These are phyloP conservation scores for Clavaria fumosa DNA, from an alignment of 768 basidiomycete genomes.

Conservation along the genomic window DNA sequence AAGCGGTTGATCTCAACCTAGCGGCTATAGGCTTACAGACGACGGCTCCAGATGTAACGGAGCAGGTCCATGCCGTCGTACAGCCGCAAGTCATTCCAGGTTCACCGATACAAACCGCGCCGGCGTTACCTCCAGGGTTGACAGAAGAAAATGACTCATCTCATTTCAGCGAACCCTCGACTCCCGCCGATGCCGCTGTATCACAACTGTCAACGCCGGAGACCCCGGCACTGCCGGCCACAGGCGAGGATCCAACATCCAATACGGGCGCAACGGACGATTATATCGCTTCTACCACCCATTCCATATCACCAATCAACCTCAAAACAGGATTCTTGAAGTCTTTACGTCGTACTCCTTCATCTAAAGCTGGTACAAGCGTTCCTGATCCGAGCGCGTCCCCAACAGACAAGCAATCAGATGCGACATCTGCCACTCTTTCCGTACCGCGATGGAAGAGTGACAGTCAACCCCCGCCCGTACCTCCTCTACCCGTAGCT, in stretches of 20 bases:
- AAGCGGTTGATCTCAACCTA: slow-evolving; percentile 76
- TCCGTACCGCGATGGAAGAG: slow-evolving; percentile 11
- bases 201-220: too few relatives aligned
- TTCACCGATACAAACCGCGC: slow-evolving; percentile 15
- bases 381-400: too few relatives aligned
- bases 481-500: slow-evolving; percentile 14
- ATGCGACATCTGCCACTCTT: background rate
- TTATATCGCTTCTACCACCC: too few relatives aligned
- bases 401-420: background rate
- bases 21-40: slow-evolving; percentile 49
- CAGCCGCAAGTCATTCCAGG: background rate
- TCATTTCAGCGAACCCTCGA: slow-evolving; percentile 14
- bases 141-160: slow-evolving; percentile 15
- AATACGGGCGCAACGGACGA: too few relatives aligned
- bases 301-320: too few relatives aligned
- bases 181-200: too few relatives aligned
- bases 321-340: slow-evolving; percentile 14
- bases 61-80: slow-evolving; percentile 10
- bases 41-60: slow-evolving; percentile 9
- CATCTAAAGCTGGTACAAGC: background rate
- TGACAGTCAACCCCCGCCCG: slow-evolving; percentile 18
- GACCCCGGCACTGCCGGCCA: too few relatives aligned
- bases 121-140: slow-evolving; percentile 18
- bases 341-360: slow-evolving; percentile 13
- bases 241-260: too few relatives aligned